These are phyloP conservation scores for Citrus sp. DNA, from an alignment of 345 rosid genomes.

Conservation along the genomic window DNA sequence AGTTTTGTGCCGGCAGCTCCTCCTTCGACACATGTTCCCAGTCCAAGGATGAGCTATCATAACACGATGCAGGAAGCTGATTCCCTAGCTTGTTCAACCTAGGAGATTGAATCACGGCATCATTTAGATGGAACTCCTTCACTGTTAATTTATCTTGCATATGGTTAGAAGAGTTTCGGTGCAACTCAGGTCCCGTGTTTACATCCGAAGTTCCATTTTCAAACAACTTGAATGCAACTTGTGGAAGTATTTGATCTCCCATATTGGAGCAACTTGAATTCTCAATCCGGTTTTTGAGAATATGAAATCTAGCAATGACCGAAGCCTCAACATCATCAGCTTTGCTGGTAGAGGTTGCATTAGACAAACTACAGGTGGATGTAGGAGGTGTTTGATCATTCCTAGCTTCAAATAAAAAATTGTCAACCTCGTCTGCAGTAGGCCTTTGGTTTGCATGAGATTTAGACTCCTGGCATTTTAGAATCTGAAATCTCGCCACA, in stretches of 20 bases:
- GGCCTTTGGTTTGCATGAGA: no score
- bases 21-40: conserved; percentile 79
- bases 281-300: conserved; percentile 36
- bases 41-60: conserved; percentile 51
- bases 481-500: conserved; percentile 47
- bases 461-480: conserved; percentile 28
- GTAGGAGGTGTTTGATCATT: conserved; percentile 1
- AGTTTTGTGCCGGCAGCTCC: conserved; percentile 33
- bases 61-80: conserved; percentile 24
- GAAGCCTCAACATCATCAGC: conserved; percentile 35
- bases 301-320: conserved; percentile 39
- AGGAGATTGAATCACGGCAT: conserved; percentile 9
- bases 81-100: conserved; percentile 8
- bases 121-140: conserved; percentile 24
- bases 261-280: conserved; percentile 13
- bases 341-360: conserved; percentile 1
- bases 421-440: conserved; percentile 19
- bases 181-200: conserved; percentile 5
- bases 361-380: conserved; percentile 11
- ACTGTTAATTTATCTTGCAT: conserved; percentile 9
- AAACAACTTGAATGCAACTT: background rate
- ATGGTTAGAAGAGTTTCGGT: background rate
- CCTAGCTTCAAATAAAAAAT: conserved; percentile 23
- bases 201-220: conserved; percentile 11
- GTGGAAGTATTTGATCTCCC: conserved; percentile 18